phyloP scores from a whole-genome alignment of 2,329 filamentous ascomycete species.

The Phaeoacremonium minimum region DNA sequence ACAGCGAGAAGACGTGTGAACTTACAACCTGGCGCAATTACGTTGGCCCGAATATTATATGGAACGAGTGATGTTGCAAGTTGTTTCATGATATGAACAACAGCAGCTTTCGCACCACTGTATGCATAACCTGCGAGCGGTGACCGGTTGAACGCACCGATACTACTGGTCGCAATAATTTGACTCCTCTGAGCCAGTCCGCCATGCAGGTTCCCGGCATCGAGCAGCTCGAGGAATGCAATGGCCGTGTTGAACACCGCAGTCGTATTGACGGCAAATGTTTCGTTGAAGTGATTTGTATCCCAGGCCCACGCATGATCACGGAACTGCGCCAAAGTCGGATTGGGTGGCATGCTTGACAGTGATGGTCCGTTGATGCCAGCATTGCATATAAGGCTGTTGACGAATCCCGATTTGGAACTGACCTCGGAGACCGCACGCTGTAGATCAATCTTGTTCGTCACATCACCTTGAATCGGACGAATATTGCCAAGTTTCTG shows the following conservation, averaged over 20 bases:
- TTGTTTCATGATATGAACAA: slow-evolving; percentile 63
- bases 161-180: slow-evolving; percentile 58
- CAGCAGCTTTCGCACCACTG: slow-evolving; percentile 63
- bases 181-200: slow-evolving; percentile 20
- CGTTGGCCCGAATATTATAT: slow-evolving; percentile 51
- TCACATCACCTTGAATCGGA: slow-evolving; percentile 24
- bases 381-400: slow-evolving; percentile 50
- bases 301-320: slow-evolving; percentile 36
- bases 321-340: slow-evolving; percentile 10
- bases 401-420: slow-evolving; percentile 51
- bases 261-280: slow-evolving; percentile 59
- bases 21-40: slow-evolving; percentile 35
- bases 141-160: slow-evolving; percentile 59
- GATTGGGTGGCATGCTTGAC: neutral
- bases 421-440: slow-evolving; percentile 49
- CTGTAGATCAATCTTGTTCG: slow-evolving; percentile 39
- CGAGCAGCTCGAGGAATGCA: slow-evolving; percentile 64
- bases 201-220: slow-evolving; percentile 48
- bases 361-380: slow-evolving; percentile 33
- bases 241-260: slow-evolving; percentile 63
- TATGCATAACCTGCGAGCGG: slow-evolving; percentile 61
- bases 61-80: slow-evolving; percentile 58
- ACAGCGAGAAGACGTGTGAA: slow-evolving; percentile 4
- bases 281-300: slow-evolving; percentile 53
- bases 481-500: slow-evolving; percentile 21